Evolutionary conservation across 352 stramenopile species (phyloP).

Genomic region (Pythium myriotylum): DNA sequence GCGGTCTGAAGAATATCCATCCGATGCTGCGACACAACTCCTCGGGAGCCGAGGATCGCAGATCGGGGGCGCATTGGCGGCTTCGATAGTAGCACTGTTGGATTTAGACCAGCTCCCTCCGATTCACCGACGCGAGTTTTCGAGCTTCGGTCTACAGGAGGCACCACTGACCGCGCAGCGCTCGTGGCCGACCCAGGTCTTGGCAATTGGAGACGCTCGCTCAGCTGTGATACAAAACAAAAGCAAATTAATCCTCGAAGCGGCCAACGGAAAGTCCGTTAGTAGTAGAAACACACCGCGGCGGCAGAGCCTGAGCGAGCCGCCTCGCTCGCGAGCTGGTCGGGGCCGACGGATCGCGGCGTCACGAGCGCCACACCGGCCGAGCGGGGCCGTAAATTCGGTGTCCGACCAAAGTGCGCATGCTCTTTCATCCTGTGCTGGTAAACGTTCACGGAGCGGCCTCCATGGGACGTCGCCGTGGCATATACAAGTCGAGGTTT

Average conservation of each 20-base stretch:
- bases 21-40: conserved; percentile 18
- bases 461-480: neutral
- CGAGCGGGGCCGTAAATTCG: conserved; percentile 54
- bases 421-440: conserved; percentile 32
- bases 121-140: neutral
- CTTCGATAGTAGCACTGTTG: conserved; percentile 22
- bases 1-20: conserved; percentile 9
- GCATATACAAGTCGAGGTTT: neutral
- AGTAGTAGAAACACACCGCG: neutral
- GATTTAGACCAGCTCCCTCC: neutral
- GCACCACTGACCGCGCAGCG: too few species aligned
- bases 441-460: neutral
- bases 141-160: too few species aligned
- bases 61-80: conserved; percentile 25
- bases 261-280: too few species aligned
- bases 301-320: conserved; percentile 12
- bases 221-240: conserved; percentile 47
- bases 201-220: conserved; percentile 47
- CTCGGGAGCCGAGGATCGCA: conserved; percentile 8
- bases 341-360: conserved; percentile 14
- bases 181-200: conserved; percentile 37
- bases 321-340: conserved; percentile 29
- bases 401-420: conserved; percentile 48
- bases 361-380: conserved; percentile 26
- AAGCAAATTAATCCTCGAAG: too few species aligned